A percentile compares a stretch with the other conserved stretches of the same genome.
Evolutionary conservation across 2,329 filamentous ascomycete species (phyloP).

Genomic region (Pyrenophora graminea): DNA sequence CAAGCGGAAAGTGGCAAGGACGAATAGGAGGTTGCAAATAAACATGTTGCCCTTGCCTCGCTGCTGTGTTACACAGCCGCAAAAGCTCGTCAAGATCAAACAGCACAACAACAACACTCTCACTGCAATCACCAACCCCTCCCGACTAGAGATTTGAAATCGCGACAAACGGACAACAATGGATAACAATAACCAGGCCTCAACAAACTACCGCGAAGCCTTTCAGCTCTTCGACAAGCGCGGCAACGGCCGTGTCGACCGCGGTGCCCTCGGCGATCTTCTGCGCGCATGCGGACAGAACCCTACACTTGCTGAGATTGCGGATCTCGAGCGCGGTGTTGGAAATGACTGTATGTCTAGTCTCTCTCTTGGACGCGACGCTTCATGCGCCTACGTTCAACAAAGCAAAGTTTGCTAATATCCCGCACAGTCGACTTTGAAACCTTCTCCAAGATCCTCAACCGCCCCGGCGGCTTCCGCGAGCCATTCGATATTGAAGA

Average conservation of each 20-base stretch:
- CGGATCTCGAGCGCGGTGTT: conserved; percentile 86
- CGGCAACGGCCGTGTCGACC: conserved; percentile 86
- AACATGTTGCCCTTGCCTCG: conserved; percentile 4
- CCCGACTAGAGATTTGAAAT: conserved; percentile 8
- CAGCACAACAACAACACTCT: neutral
- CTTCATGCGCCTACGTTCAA: neutral
- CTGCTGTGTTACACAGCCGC: neutral
- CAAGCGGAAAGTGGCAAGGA: conserved; percentile 10
- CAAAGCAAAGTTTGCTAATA: conserved; percentile 2
- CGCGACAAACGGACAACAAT: conserved; percentile 28
- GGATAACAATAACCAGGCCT: conserved; percentile 58
- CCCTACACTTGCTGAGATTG: conserved; percentile 90
- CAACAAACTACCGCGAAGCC: conserved; percentile 99
- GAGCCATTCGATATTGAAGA: conserved; percentile 97
- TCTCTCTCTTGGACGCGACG: neutral
- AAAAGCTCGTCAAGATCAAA: too few species aligned
- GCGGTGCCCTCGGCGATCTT: conserved; percentile 88
- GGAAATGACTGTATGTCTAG: conserved; percentile 82
- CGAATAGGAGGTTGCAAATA: conserved; percentile 15
- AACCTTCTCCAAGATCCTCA: conserved; percentile 93
- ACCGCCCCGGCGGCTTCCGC: conserved; percentile 96
- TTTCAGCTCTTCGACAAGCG: conserved; percentile 99
- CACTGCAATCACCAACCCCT: neutral
- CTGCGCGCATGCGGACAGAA: conserved; percentile 97
- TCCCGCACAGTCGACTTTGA: conserved; percentile 83